A percentile compares a stretch with the other conserved stretches of the same genome.
phyloP scores from a whole-genome alignment of 257 asterid genomes.

The Phtheirospermum japonicum region DNA sequence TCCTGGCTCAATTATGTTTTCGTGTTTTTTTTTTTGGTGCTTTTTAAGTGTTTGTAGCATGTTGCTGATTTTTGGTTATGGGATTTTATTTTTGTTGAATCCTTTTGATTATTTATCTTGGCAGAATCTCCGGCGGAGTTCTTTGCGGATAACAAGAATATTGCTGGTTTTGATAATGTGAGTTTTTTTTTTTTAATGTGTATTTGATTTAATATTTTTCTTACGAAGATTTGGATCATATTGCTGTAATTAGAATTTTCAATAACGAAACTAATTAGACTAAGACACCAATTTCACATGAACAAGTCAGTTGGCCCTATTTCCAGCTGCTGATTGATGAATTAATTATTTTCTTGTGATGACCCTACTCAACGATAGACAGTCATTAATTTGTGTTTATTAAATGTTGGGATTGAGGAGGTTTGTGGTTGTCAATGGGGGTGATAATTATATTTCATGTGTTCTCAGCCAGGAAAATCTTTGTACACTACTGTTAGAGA shows the following conservation, averaged over 20 bases:
- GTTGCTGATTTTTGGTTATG: conserved; percentile 10
- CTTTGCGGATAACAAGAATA: conserved; percentile 91
- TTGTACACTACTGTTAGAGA: conserved; percentile 89
- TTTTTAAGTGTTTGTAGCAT: not conserved
- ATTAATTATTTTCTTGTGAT: too few relatives aligned
- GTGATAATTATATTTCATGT: conserved; percentile 17
- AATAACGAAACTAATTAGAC: not conserved
- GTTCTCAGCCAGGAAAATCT: conserved; percentile 76
- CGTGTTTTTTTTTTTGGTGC: not conserved
- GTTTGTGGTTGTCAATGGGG: too few relatives aligned
- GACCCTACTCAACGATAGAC: too few relatives aligned
- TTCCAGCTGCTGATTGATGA: too few relatives aligned
- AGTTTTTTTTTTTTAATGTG: conserved; percentile 24
- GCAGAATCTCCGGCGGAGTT: conserved; percentile 96
- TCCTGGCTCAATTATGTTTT: conserved; percentile 9
- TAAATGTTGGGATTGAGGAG: too few relatives aligned
- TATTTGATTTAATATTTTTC: not conserved
- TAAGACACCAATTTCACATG: too few relatives aligned
- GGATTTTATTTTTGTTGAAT: conserved; percentile 12
- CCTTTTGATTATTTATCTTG: conserved; percentile 20
- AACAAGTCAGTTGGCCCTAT: too few relatives aligned
- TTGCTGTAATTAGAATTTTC: conserved; percentile 2
- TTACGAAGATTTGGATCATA: not conserved
- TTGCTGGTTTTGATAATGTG: conserved; percentile 94
- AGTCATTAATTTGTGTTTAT: too few relatives aligned